Conservation (phyloP, 2,329 filamentous ascomycete genomes). For the Penicillium occitanis region DNA sequence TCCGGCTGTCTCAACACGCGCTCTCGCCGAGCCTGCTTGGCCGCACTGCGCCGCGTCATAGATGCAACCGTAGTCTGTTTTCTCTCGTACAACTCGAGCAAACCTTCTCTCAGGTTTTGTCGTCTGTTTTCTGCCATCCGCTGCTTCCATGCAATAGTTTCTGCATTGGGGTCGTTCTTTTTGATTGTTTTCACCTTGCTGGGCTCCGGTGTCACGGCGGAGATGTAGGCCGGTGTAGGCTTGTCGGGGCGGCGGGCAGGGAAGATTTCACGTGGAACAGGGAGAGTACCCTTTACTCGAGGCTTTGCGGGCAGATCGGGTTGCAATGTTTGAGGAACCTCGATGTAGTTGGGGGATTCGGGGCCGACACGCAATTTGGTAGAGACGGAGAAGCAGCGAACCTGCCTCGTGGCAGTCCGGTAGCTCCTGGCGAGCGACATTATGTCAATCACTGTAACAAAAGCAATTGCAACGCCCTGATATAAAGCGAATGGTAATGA, state of each 20-base stretch:
- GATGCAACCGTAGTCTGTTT: conserved; percentile 51
- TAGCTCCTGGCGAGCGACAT: conserved; percentile 42
- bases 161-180: conserved; percentile 45
- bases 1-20: conserved; percentile 62
- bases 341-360: conserved; percentile 84
- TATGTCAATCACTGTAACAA: neutral
- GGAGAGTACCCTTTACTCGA: conserved; percentile 72
- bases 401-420: conserved; percentile 38
- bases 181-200: conserved; percentile 34
- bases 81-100: conserved; percentile 67
- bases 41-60: conserved; percentile 44
- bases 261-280: conserved; percentile 80
- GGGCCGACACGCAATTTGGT: conserved; percentile 52
- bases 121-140: conserved; percentile 71
- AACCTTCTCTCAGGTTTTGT: conserved; percentile 68
- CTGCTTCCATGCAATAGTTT: conserved; percentile 64
- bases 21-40: conserved; percentile 53
- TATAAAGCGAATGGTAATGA: neutral
- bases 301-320: conserved; percentile 55
- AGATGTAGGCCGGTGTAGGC: conserved; percentile 60
- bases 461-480: neutral
- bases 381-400: conserved; percentile 42
- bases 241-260: conserved; percentile 61
- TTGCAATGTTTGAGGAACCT: conserved; percentile 75
- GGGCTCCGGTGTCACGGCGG: conserved; percentile 59